Conservation (phyloP, 2,329 filamentous ascomycete genomes). For the Xylariaceae sp. region DNA sequence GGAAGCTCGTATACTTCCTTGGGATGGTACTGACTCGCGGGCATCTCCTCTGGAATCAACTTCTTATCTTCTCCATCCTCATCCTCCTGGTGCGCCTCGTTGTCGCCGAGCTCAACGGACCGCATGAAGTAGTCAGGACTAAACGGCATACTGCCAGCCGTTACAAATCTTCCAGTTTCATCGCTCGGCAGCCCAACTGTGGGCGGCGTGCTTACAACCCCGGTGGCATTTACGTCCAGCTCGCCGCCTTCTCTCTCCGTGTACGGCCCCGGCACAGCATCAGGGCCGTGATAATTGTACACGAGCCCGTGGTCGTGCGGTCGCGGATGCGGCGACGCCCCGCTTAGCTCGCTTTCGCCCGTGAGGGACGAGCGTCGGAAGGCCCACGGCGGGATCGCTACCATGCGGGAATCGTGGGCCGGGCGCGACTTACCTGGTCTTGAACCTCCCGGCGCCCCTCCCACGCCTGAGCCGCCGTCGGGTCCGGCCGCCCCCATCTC, state of each 20-base stretch:
- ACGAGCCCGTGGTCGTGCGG: slow-evolving; percentile 39
- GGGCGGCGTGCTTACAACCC: slow-evolving; percentile 25
- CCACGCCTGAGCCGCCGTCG: neutral
- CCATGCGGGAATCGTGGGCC: slow-evolving; percentile 26
- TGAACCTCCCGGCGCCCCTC: neutral
- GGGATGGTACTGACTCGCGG: neutral
- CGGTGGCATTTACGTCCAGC: slow-evolving; percentile 30
- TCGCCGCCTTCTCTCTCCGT: slow-evolving; percentile 42
- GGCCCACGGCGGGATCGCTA: slow-evolving; percentile 28
- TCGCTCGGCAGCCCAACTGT: slow-evolving; percentile 30
- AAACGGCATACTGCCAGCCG: slow-evolving; percentile 14
- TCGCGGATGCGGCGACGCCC: slow-evolving; percentile 35
- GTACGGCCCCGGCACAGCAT: slow-evolving; percentile 53
- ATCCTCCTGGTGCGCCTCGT: slow-evolving; percentile 1
- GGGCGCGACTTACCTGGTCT: slow-evolving; percentile 9
- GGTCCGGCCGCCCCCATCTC: slow-evolving; percentile 13
- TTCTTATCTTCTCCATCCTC: neutral
- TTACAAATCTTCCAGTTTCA: slow-evolving; percentile 40
- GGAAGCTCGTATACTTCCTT: slow-evolving; percentile 49
- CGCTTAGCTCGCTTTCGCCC: slow-evolving; percentile 39
- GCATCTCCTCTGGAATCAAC: neutral
- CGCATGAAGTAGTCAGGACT: slow-evolving; percentile 25
- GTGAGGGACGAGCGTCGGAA: slow-evolving; percentile 39
- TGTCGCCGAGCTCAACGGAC: slow-evolving; percentile 20
- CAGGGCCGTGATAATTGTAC: slow-evolving; percentile 53